Conservation (phyloP, 225 moss, liverwort and hornwort species). For the Physcomitrium patens region DNA sequence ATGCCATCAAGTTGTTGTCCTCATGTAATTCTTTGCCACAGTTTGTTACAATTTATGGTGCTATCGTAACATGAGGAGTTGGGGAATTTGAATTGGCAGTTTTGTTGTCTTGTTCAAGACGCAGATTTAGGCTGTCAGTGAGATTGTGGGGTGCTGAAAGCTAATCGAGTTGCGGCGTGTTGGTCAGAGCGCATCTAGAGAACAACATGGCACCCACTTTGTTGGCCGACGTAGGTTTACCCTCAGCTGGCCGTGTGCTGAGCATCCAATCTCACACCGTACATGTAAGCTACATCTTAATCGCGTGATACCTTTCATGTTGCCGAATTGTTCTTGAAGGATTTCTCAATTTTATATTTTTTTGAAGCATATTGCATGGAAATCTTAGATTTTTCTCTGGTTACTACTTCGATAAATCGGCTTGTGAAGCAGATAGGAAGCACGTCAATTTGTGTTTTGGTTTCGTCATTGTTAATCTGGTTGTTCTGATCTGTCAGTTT, state of each 20-base stretch:
- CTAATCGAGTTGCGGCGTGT: constrained; percentile 16
- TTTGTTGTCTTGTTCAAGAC: not conserved
- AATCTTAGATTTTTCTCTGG: not conserved
- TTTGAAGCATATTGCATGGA: not conserved
- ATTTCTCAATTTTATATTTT: not conserved
- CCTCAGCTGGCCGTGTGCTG: constrained; percentile 72
- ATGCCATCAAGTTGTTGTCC: not conserved
- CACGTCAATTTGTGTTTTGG: no score
- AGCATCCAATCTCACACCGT: constrained; percentile 99
- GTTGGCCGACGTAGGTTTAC: constrained; percentile 34
- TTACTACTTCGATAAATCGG: no score
- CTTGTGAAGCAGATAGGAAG: no score
- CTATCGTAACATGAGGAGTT: not conserved
- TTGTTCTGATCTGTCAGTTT: no score
- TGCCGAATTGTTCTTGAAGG: not conserved
- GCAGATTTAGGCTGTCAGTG: constrained; percentile 25
- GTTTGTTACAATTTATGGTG: not conserved
- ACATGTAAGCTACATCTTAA: constrained; percentile 53
- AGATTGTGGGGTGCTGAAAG: constrained; percentile 14
- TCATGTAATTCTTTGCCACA: not conserved
- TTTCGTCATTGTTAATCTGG: no score
- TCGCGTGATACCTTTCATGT: not conserved
- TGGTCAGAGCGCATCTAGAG: constrained; percentile 20
- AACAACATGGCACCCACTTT: constrained; percentile 42
- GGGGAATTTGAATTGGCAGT: not conserved